Conservation (phyloP, 1,139 yeast species). For the Kluyveromyces marxianus region DNA sequence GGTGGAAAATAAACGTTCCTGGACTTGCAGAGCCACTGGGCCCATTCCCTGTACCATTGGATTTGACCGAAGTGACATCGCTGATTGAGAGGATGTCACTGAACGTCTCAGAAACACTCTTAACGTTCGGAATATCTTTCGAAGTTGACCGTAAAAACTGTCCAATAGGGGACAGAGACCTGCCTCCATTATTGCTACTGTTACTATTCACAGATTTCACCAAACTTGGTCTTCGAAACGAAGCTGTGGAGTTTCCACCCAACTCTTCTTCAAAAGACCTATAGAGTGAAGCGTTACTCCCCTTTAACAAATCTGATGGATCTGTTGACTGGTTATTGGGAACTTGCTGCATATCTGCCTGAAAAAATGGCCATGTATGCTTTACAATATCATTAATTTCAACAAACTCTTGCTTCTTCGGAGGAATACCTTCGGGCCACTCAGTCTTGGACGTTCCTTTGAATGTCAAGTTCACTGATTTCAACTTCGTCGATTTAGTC, state of each 20-base stretch:
- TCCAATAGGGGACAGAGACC: constrained; percentile 33
- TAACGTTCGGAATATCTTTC: constrained; percentile 12
- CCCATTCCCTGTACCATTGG: constrained; percentile 4
- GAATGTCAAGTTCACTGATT: constrained; percentile 57
- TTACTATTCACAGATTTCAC: background rate
- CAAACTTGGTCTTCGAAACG: too few species aligned
- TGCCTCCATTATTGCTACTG: constrained; percentile 8
- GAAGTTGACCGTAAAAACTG: constrained; percentile 39
- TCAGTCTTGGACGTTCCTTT: constrained; percentile 77
- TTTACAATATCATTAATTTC: constrained; percentile 62
- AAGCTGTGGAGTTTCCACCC: background rate
- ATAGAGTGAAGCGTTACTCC: constrained; percentile 26
- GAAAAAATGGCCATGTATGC: constrained; percentile 92
- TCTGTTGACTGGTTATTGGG: constrained; percentile 9
- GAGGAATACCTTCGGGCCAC: constrained; percentile 99
- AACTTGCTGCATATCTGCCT: constrained; percentile 21
- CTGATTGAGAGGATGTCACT: constrained; percentile 22
- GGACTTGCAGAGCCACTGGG: constrained; percentile 6
- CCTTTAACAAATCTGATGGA: constrained; percentile 16
- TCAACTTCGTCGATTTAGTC: constrained; percentile 67
- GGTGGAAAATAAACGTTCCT: constrained; percentile 41
- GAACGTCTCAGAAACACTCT: constrained; percentile 14
- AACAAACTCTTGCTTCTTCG: constrained; percentile 57
- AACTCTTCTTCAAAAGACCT: constrained; percentile 13
- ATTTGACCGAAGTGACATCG: constrained; percentile 11